Percentiles rank a stretch among this genome's conserved stretches.
Conservation (phyloP, 768 basidiomycete species). For the Suillus weaverae region DNA sequence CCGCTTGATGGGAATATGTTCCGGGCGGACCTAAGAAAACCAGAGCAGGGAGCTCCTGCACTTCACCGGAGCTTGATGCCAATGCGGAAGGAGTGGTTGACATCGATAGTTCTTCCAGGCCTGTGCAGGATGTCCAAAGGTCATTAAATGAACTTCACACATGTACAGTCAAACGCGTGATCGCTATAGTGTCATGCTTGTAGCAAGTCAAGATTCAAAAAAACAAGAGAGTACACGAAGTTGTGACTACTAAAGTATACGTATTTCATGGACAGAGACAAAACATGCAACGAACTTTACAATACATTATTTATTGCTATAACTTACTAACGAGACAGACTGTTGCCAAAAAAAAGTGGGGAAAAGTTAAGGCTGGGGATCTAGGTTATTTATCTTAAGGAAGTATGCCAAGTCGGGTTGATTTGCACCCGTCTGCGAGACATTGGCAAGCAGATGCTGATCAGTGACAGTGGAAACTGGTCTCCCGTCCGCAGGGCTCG, state of each 20-base stretch:
- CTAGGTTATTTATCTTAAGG: slow-evolving; percentile 6
- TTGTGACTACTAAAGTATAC: background rate
- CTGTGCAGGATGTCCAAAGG: background rate
- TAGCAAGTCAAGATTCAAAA: background rate
- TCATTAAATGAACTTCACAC: background rate
- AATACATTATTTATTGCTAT: slow-evolving; percentile 7
- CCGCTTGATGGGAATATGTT: slow-evolving; percentile 70
- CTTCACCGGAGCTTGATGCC: slow-evolving; percentile 12
- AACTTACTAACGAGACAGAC: slow-evolving; percentile 1
- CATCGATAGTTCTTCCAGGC: background rate
- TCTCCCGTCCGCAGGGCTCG: slow-evolving; percentile 9
- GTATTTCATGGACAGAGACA: background rate
- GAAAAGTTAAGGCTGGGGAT: background rate
- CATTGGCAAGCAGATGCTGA: slow-evolving; percentile 12
- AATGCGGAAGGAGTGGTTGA: background rate
- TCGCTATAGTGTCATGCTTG: background rate
- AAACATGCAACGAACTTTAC: background rate
- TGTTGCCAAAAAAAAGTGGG: background rate
- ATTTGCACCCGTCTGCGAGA: slow-evolving; percentile 10
- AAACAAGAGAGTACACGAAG: background rate
- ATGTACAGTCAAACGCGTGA: background rate
- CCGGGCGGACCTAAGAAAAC: slow-evolving; percentile 68
- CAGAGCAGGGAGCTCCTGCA: slow-evolving; percentile 26
- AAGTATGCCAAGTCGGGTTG: slow-evolving; percentile 16
- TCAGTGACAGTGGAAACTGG: slow-evolving; percentile 12